Base-by-base conservation (phyloP, 176 grass and related monocot genomes). In the Cenchrus americanus region DNA sequence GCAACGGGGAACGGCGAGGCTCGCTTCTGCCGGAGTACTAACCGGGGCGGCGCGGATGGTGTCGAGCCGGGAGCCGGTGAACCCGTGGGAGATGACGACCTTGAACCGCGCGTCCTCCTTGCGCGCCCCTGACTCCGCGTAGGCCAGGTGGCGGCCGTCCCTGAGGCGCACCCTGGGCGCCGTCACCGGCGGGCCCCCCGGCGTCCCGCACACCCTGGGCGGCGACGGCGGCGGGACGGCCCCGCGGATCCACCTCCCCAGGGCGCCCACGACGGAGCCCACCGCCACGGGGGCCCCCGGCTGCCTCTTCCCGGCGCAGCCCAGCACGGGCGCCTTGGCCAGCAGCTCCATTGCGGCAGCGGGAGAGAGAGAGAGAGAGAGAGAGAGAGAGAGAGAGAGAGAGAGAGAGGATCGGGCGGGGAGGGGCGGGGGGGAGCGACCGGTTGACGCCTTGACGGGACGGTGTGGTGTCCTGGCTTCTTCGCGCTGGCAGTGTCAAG, bases 1-100 rank as follows among this genome's bases (percentile, higher is more conserved):
- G 23, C 22, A 8, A 19, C 57, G 0, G 12, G 24, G 18, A 79
- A 40, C 14, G 22, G 46, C 58, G n/a, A n/a, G 18, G n/a, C n/a
- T n/a, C n/a, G n/a, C n/a, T n/a, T n/a, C n/a, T n/a, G 40, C 7
- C 63, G 63, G 26, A 30, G 1, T 1, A 78, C 87, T 88, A 3
- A 97, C 94, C 84, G 77, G 87, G 32, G 94, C 89, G 48, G 87
- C 46, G 58, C 82, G 74, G 24, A 87, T 30, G 66, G 15, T 24
- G 87, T 91, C 89, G 71, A 82, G 66, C 7, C 91, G 83, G 32
- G 91, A 90, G 47, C 91, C 83, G 55, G 64, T 53, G 78, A 97
- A 97, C 5, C 94, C 94, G 66, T 97, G 94, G 89, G 88, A 91
- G 79, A 88, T 62, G 69, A 97, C 82, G 87, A 97, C 88, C 87